These are phyloP conservation scores for Ophiostoma perfectum DNA, from an alignment of 2,329 filamentous ascomycete species.

Conservation along the genomic window DNA sequence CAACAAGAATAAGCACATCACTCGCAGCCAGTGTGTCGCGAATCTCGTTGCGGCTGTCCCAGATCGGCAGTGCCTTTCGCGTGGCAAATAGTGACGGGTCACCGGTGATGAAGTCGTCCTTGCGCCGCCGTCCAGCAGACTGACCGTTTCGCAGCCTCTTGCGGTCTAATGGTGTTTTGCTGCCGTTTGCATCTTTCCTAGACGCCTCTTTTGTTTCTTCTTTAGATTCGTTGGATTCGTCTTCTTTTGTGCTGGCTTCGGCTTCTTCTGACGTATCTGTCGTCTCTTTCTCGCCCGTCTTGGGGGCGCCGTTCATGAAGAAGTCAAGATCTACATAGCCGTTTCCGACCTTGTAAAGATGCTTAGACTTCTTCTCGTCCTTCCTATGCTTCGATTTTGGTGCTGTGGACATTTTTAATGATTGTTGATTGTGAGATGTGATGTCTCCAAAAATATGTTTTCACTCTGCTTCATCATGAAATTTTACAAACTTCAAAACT, in stretches of 20 bases:
- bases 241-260: background rate
- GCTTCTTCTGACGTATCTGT: background rate
- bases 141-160: constrained; percentile 15
- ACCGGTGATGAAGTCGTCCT: constrained; percentile 17
- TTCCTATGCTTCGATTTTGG: constrained; percentile 19
- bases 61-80: constrained; percentile 73
- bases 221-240: background rate
- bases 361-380: constrained; percentile 18
- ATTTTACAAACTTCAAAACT: background rate
- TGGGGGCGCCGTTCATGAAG: constrained; percentile 18
- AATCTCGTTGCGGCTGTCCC: constrained; percentile 66
- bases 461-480: background rate
- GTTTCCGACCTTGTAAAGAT: constrained; percentile 23
- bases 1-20: constrained; percentile 74
- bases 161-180: constrained; percentile 4
- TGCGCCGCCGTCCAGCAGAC: background rate
- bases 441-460: background rate
- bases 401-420: constrained; percentile 16
- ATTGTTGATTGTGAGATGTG: background rate
- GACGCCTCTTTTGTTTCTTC: background rate
- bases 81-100: constrained; percentile 34
- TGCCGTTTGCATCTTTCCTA: background rate
- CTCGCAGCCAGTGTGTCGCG: constrained; percentile 43
- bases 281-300: constrained; percentile 9
- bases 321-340: constrained; percentile 22